Conservation (phyloP, 768 basidiomycete species). For the Agrocybe chaxingu region DNA sequence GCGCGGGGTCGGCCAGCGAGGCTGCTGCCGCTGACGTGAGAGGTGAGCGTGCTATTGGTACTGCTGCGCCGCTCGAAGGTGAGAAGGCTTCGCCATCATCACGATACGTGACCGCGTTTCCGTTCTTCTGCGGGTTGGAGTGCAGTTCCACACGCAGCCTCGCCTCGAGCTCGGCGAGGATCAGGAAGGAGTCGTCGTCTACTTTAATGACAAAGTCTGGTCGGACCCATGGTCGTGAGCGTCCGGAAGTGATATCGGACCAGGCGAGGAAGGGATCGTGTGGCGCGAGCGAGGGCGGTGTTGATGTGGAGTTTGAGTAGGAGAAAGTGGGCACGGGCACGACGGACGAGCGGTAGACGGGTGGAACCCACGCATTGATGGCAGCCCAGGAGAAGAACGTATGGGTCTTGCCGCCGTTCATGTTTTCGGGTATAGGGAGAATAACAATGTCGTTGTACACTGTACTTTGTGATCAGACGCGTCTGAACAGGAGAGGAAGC, state of each 20-base stretch:
- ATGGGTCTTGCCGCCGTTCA: slow-evolving; percentile 94
- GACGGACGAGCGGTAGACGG: slow-evolving; percentile 53
- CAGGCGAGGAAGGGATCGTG: slow-evolving; percentile 69
- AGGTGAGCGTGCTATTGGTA: slow-evolving; percentile 9
- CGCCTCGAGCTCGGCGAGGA: slow-evolving; percentile 93
- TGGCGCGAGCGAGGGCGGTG: slow-evolving; percentile 59
- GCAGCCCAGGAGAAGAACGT: slow-evolving; percentile 93
- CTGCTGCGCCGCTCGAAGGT: neutral
- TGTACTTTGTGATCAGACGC: slow-evolving; percentile 24
- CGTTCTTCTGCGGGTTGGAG: slow-evolving; percentile 23
- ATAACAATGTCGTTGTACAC: slow-evolving; percentile 86
- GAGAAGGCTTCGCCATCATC: no score
- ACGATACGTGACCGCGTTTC: no score
- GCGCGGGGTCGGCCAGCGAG: slow-evolving; percentile 9
- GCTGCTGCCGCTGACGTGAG: neutral
- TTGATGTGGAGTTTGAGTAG: slow-evolving; percentile 57
- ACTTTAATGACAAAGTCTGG: slow-evolving; percentile 93
- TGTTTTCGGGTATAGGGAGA: slow-evolving; percentile 85
- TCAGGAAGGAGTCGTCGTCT: slow-evolving; percentile 94
- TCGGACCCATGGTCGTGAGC: slow-evolving; percentile 65
- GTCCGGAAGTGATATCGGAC: slow-evolving; percentile 40
- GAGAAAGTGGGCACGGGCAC: slow-evolving; percentile 51
- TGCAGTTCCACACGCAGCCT: slow-evolving; percentile 78
- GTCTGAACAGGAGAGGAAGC: slow-evolving; percentile 6
- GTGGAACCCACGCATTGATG: slow-evolving; percentile 87